phyloP scores from a whole-genome alignment of 2,329 filamentous ascomycete genomes.

The Pestalotiopsis sp. region DNA sequence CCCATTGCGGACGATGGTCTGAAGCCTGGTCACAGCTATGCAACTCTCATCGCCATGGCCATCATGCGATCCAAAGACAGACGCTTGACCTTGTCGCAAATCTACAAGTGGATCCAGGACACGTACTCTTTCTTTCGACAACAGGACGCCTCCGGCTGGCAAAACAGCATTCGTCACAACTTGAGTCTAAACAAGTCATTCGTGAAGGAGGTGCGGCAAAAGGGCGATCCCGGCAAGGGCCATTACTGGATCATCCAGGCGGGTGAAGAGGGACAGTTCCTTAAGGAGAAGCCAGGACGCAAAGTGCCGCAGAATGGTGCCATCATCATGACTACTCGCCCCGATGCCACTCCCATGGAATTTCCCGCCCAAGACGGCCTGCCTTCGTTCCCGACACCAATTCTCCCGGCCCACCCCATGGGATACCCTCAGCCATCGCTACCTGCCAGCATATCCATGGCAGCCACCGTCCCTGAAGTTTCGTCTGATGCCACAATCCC shows the following conservation, averaged over 20 bases:
- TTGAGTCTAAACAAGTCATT: conserved; percentile 96
- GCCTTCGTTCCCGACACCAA: conserved; percentile 52
- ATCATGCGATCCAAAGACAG: conserved; percentile 85
- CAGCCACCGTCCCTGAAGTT: conserved; percentile 50
- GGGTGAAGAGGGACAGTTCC: conserved; percentile 87
- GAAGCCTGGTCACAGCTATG: conserved; percentile 93
- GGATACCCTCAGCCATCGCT: conserved; percentile 38
- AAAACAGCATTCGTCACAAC: conserved; percentile 98
- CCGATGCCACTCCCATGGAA: conserved; percentile 52
- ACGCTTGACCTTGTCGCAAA: conserved; percentile 86
- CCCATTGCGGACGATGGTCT: conserved; percentile 79
- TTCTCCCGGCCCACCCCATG: conserved; percentile 28
- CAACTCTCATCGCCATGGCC: conserved; percentile 93
- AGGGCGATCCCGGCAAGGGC: conserved; percentile 96
- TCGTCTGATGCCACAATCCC: conserved; percentile 81
- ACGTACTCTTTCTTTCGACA: conserved; percentile 81
- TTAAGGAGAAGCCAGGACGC: conserved; percentile 79
- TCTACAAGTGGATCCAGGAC: conserved; percentile 99
- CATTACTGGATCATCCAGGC: conserved; percentile 95
- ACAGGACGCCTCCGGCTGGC: conserved; percentile 82
- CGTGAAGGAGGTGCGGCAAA: conserved; percentile 91
- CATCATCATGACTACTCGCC: conserved; percentile 61
- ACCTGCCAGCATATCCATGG: conserved; percentile 38
- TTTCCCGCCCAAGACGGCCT: conserved; percentile 41
- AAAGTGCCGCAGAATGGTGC: conserved; percentile 54